Percentiles rank a stretch among this genome's conserved stretches.
Evolutionary conservation across 495 filamentous ascomycete genomes (phyloP).

Genomic region (Penicillium lividum): DNA sequence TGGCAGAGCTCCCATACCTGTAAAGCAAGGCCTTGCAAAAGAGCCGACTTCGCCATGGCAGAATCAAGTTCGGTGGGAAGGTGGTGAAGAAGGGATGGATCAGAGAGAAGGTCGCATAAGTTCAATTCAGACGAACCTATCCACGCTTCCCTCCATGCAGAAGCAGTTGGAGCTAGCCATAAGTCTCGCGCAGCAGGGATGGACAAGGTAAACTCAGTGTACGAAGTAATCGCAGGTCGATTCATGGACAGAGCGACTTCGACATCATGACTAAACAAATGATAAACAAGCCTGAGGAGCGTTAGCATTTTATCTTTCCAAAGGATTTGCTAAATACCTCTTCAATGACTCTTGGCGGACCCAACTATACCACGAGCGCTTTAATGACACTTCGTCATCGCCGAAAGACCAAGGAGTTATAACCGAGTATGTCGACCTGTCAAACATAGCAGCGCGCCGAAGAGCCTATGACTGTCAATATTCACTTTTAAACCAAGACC

Average conservation of each 20-base stretch:
- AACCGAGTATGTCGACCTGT: conserved; percentile 43
- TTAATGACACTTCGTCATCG: conserved; percentile 39
- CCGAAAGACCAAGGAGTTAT: conserved; percentile 41
- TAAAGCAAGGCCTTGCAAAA: conserved; percentile 31
- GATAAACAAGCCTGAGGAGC: conserved; percentile 48
- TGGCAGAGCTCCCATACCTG: conserved; percentile 31
- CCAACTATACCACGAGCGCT: conserved; percentile 57
- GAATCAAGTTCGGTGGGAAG: conserved; percentile 38
- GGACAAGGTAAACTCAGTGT: conserved; percentile 58
- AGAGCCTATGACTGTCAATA: conserved; percentile 14
- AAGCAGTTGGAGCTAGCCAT: conserved; percentile 54
- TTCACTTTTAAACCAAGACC: background rate
- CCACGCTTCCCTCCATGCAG: conserved; percentile 53
- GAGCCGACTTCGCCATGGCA: conserved; percentile 46
- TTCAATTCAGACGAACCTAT: conserved; percentile 7
- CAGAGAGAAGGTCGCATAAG: conserved; percentile 20
- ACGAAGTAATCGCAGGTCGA: conserved; percentile 52
- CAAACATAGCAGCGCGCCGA: conserved; percentile 32
- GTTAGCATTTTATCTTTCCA: background rate
- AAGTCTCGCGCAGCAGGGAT: conserved; percentile 54
- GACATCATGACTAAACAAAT: conserved; percentile 55
- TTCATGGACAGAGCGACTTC: conserved; percentile 57
- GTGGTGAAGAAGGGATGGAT: conserved; percentile 18
- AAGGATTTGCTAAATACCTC: conserved; percentile 11
- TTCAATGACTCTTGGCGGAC: conserved; percentile 49